Evolutionary conservation across 106 monocot genomes (phyloP).

Genomic region (Hemerocallis citrina): DNA sequence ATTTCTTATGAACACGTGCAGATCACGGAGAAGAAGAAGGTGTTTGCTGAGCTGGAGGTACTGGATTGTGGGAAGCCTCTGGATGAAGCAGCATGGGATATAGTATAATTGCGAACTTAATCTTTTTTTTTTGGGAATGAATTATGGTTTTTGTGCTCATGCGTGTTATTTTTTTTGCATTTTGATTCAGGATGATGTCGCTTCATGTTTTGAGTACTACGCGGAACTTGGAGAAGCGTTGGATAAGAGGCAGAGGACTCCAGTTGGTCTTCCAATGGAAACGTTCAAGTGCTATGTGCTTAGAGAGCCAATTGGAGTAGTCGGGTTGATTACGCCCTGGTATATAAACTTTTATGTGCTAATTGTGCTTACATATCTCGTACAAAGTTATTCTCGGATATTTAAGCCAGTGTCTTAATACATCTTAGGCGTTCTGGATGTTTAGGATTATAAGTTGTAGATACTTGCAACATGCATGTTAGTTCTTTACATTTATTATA

Average conservation of each 20-base stretch:
- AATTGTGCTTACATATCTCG: too few species aligned
- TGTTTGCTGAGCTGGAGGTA: slow-evolving; percentile 74
- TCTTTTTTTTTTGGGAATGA: too few species aligned
- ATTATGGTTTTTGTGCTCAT: too few species aligned
- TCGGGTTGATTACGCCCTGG: slow-evolving; percentile 97
- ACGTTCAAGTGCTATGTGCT: slow-evolving; percentile 73
- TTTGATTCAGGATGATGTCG: slow-evolving; percentile 90
- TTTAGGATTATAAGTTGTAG: too few species aligned
- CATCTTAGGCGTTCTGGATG: too few species aligned
- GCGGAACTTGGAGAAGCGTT: slow-evolving; percentile 91
- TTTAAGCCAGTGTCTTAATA: too few species aligned
- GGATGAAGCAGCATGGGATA: slow-evolving; percentile 95
- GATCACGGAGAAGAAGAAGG: slow-evolving; percentile 78
- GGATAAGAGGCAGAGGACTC: slow-evolving; percentile 70
- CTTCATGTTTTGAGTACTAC: slow-evolving; percentile 94
- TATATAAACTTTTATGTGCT: slow-evolving; percentile 16
- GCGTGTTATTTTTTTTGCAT: too few species aligned
- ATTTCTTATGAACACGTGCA: too few species aligned
- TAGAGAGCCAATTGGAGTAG: slow-evolving; percentile 90
- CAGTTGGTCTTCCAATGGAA: slow-evolving; percentile 84
- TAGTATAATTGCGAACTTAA: too few species aligned
- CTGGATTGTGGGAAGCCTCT: slow-evolving; percentile 96
- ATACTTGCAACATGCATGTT: neutral
- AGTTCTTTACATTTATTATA: neutral
- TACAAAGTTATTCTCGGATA: neutral